Conservation (phyloP, 1,284 basidiomycete species). For the Schizopora paradoxa region DNA sequence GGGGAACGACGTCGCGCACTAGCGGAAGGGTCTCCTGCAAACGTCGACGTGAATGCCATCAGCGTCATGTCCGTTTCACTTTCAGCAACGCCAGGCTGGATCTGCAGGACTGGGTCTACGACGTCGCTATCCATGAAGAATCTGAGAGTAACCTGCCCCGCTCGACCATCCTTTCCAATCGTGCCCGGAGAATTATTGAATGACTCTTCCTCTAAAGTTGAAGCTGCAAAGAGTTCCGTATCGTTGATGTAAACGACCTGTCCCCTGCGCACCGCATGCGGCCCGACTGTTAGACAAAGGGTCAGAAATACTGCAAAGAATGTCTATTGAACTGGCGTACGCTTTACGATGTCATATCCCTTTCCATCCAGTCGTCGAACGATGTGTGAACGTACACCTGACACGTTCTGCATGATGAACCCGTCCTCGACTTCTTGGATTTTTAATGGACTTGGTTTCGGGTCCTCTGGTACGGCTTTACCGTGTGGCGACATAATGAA, state of each 20-base stretch:
- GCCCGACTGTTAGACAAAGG: conserved; percentile 61
- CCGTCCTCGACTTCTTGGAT: conserved; percentile 60
- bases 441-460: conserved; percentile 62
- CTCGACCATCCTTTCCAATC: conserved; percentile 27
- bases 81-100: conserved; percentile 30
- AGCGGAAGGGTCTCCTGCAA: conserved; percentile 58
- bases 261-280: conserved; percentile 72
- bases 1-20: conserved; percentile 38
- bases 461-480: conserved; percentile 55
- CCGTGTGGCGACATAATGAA: conserved; percentile 69
- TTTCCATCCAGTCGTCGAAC: conserved; percentile 76
- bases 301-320: conserved; percentile 1
- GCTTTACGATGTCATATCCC: conserved; percentile 79
- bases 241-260: conserved; percentile 82
- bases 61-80: conserved; percentile 43
- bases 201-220: no score
- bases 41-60: conserved; percentile 60
- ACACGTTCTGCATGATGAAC: conserved; percentile 69
- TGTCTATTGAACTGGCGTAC: conserved; percentile 41
- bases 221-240: conserved; percentile 43
- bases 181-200: conserved; percentile 26
- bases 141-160: conserved; percentile 48
- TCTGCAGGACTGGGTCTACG: conserved; percentile 40
- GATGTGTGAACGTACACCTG: conserved; percentile 71
- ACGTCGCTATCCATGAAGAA: conserved; percentile 49